phyloP scores from a whole-genome alignment of 768 basidiomycete species.

The Lepiota brunneoincarnata region DNA sequence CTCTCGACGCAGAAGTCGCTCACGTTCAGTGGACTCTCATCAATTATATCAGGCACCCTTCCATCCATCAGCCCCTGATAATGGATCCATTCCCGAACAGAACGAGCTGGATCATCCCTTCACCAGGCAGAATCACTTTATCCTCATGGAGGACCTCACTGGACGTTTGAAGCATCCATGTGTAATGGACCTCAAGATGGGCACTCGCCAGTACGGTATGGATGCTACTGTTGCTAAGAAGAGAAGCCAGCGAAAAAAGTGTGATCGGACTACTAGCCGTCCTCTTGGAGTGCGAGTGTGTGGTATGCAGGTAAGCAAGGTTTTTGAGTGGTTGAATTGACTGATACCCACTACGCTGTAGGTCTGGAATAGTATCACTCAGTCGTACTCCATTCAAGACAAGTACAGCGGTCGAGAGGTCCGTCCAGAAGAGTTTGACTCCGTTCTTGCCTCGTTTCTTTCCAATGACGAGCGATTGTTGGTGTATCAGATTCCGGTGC shows the following conservation, averaged over 20 bases:
- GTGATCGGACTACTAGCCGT: constrained; percentile 92
- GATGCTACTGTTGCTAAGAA: constrained; percentile 91
- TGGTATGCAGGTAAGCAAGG: constrained; percentile 92
- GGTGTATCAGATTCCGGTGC: constrained; percentile 86
- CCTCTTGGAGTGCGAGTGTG: constrained; percentile 90
- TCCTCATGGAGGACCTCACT: constrained; percentile 98
- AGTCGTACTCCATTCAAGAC: constrained; percentile 89
- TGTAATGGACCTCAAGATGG: constrained; percentile 99
- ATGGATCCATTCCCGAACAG: constrained; percentile 33
- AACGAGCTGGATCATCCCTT: constrained; percentile 39
- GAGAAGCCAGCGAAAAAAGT: constrained; percentile 98
- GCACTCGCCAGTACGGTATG: constrained; percentile 98
- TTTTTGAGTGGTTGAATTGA: constrained; percentile 3
- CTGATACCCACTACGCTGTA: constrained; percentile 27
- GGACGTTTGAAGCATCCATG: constrained; percentile 89
- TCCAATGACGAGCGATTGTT: constrained; percentile 81
- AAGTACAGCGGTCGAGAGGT: constrained; percentile 96
- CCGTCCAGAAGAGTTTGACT: constrained; percentile 79
- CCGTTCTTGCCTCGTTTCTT: constrained; percentile 80
- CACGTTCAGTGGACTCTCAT: constrained; percentile 37
- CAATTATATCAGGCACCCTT: constrained; percentile 23
- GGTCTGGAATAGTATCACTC: constrained; percentile 90
- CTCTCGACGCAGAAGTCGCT: constrained; percentile 43
- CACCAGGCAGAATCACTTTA: constrained; percentile 94
- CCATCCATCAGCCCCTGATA: constrained; percentile 23